Evolutionary conservation across 164 flowering plant genomes (phyloP), one percentile per base, ranked within the genome.

Genomic region (Litsea cubeba): DNA sequence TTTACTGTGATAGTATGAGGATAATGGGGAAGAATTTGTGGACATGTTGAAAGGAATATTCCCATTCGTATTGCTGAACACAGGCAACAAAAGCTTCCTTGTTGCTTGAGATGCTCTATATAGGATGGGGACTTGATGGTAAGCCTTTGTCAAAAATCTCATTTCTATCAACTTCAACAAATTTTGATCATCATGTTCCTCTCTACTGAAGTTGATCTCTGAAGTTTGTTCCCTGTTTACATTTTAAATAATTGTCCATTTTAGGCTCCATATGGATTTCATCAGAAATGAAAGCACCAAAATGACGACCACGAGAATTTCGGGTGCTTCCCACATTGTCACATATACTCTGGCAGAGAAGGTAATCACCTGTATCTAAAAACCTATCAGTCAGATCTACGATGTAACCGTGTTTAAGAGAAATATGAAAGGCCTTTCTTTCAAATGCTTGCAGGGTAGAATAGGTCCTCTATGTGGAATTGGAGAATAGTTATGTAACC

Each of bases 81-180:
- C 96, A 7, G 87, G 96, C 0, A 95, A 93, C 81, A 90, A 89
- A 84, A 91, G 92, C 80, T 91, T 87, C 85, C 78, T 95, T 49
- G 97, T 79, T 69, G 99, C 99, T 17, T 88, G 98, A 2, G 98
- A 95, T 81, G 65, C 92, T 95, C 32, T 95, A 93, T 62, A 87
- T 95, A 30, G 98, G 99, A 10, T 95, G 99, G 99, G 97, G 95
- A 66, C 89, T 88, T 51, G 99, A 95, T 82, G 99, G 99, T 93
- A 66, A 72, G 68, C 25, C 23, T 62, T 62, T n/a, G 25, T 62
- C 22, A 22, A n/a, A 62, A n/a, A n/a, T 65, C 1, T 3, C 17
- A 15, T 50, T 50, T 50, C 17, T 11, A 50, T 15, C 57, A 50
- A 50, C 57, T 50, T 11, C 57, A 50, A 12, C 58, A 51, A 12